phyloP scores from a whole-genome alignment of 2,329 filamentous ascomycete species.

The Aspergillus udagawae region DNA sequence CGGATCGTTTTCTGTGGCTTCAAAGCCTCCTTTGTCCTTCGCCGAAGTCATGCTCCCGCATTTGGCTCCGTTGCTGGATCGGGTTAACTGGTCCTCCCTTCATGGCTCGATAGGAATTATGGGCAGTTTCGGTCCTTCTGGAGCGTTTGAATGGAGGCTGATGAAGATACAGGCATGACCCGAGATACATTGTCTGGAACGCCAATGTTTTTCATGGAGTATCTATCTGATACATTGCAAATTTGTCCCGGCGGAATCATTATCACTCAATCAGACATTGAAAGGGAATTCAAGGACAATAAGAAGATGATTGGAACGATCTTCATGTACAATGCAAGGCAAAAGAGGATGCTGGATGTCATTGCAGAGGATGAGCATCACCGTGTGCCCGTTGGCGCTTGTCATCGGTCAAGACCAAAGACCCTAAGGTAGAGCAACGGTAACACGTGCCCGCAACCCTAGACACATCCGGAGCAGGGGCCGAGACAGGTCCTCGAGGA shows the following conservation, averaged over 20 bases:
- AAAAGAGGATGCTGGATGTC: neutral
- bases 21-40: neutral
- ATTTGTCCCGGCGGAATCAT: neutral
- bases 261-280: neutral
- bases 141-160: neutral
- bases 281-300: neutral
- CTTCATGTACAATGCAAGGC: neutral
- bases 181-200: neutral
- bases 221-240: neutral
- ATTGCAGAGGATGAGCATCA: neutral
- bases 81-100: neutral
- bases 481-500: neutral
- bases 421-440: neutral
- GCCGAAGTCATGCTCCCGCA: neutral
- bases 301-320: neutral
- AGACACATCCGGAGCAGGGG: neutral
- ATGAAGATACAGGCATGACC: neutral
- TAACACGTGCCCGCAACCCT: neutral
- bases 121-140: neutral
- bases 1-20: neutral
- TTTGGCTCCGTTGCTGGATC: neutral
- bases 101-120: neutral
- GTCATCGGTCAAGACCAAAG: neutral
- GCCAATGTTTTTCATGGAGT: neutral
- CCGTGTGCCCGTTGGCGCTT: neutral